Conservation (phyloP, 371 early-diverging fungal species). For the Rhizopus stolonifer region DNA sequence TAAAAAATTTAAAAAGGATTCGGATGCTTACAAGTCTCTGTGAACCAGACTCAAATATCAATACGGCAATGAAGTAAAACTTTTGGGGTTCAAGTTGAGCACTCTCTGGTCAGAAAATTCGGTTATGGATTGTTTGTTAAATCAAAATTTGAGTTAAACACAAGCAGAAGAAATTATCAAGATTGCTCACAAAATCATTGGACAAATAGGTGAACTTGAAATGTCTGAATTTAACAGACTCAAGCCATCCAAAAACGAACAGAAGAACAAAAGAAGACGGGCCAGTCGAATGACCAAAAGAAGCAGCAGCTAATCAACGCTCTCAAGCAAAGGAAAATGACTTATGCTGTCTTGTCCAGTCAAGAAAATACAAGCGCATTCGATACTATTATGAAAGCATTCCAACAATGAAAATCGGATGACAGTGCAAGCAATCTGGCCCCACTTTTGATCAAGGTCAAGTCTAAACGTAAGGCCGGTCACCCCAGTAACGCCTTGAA, state of each 20-base stretch:
- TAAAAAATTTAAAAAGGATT: constrained; percentile 69
- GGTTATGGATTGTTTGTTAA: constrained; percentile 16
- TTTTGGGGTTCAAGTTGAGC: constrained; percentile 60
- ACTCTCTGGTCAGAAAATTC: constrained; percentile 53
- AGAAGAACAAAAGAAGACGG: constrained; percentile 50
- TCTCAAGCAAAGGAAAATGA: constrained; percentile 57
- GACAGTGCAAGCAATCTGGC: constrained; percentile 19
- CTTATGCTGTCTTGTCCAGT: constrained; percentile 45
- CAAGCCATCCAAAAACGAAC: constrained; percentile 58
- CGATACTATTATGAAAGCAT: constrained; percentile 35
- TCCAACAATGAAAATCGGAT: constrained; percentile 49
- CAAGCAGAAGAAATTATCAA: constrained; percentile 51
- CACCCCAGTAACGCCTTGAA: constrained; percentile 66
- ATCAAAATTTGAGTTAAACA: constrained; percentile 35
- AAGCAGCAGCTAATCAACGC: constrained; percentile 70
- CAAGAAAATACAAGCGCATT: constrained; percentile 26
- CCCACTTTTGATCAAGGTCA: constrained; percentile 55
- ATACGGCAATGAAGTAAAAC: constrained; percentile 44
- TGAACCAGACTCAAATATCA: constrained; percentile 59
- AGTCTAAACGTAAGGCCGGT: constrained; percentile 51
- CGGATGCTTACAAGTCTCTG: constrained; percentile 55
- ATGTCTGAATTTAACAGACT: constrained; percentile 71
- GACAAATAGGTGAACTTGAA: constrained; percentile 53
- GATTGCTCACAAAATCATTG: constrained; percentile 55
- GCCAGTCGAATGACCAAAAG: constrained; percentile 70